Evolutionary conservation across 352 stramenopile species (phyloP).

Genomic region (Pythium utonaiense): DNA sequence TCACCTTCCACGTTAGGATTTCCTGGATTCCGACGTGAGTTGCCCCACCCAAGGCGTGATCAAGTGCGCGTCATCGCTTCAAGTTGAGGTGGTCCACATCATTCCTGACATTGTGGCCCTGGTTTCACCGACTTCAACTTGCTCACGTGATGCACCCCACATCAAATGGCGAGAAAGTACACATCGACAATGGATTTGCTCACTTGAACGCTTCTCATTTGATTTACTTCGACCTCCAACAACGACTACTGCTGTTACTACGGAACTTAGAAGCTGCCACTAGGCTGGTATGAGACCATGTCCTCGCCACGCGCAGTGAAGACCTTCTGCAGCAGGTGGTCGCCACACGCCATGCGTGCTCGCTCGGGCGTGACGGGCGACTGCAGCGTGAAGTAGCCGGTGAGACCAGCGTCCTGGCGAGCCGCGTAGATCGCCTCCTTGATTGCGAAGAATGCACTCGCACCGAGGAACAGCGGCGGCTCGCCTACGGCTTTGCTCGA

Average conservation of each 20-base stretch:
- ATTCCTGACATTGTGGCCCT: conserved; percentile 3
- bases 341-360: conserved; percentile 79
- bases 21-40: conserved; percentile 16
- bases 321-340: conserved; percentile 65
- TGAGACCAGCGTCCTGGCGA: conserved; percentile 53
- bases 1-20: conserved; percentile 12
- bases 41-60: neutral
- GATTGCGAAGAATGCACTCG: conserved; percentile 94
- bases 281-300: conserved; percentile 56
- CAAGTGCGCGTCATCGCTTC: conserved; percentile 21
- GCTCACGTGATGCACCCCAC: neutral
- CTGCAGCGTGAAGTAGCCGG: conserved; percentile 68
- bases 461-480: conserved; percentile 93
- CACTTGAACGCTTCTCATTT: neutral
- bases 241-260: too few relatives aligned
- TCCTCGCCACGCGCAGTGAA: conserved; percentile 58
- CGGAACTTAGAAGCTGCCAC: conserved; percentile 65
- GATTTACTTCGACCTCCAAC: neutral
- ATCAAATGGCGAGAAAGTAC: too few relatives aligned
- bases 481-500: conserved; percentile 96
- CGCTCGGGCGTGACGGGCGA: conserved; percentile 80
- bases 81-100: conserved; percentile 25
- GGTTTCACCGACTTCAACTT: neutral
- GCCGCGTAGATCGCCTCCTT: conserved; percentile 92
- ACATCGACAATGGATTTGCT: too few relatives aligned